phyloP scores from a whole-genome alignment of 495 filamentous ascomycete genomes.

The Neurospora sp. region DNA sequence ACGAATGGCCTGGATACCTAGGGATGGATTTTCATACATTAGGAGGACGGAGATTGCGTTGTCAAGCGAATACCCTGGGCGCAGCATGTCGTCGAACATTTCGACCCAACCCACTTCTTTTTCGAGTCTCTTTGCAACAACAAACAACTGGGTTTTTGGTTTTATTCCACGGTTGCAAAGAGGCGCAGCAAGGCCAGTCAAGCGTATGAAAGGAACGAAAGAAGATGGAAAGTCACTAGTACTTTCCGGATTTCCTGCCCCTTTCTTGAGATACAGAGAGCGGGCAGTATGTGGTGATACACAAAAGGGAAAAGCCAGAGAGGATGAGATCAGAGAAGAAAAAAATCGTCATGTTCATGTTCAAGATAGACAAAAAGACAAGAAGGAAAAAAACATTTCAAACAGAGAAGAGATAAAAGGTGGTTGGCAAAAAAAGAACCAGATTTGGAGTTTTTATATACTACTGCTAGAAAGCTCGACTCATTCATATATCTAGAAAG shows the following conservation, averaged over 20 bases:
- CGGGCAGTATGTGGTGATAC: background rate
- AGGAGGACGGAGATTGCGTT: background rate
- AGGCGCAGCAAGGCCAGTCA: background rate
- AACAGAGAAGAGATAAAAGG: background rate
- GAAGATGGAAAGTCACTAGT: background rate
- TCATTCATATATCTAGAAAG: background rate
- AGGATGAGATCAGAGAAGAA: background rate
- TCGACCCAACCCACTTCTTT: background rate
- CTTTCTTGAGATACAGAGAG: background rate
- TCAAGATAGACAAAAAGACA: background rate
- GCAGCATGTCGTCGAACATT: background rate
- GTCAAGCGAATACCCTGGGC: background rate
- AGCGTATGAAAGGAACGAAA: background rate
- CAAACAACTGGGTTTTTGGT: background rate
- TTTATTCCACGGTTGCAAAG: background rate
- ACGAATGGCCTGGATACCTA: slow-evolving; percentile 2
- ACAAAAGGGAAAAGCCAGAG: background rate
- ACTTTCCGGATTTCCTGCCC: background rate
- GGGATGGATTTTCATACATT: background rate
- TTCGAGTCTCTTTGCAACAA: background rate
- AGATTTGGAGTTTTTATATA: background rate
- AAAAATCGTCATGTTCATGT: background rate
- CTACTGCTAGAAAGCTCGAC: background rate
- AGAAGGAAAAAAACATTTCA: background rate
- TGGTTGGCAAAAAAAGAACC: background rate